Conservation (phyloP, 805 yeast genomes). For the Komagataella pseudopastoris region DNA sequence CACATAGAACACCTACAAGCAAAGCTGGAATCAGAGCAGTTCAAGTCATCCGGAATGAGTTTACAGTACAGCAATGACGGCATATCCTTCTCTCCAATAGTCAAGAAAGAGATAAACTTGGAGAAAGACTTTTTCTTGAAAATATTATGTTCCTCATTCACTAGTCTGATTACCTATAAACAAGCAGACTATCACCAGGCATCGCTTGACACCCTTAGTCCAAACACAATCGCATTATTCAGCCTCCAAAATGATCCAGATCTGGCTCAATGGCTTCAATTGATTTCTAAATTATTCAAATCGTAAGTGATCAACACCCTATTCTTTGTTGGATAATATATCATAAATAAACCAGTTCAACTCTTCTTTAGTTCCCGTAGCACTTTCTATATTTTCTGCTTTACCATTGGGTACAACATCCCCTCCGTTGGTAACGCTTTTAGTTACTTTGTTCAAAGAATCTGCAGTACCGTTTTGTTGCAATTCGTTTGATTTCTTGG, state of each 20-base stretch:
- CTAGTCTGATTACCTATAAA: neutral
- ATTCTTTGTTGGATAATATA: conserved; percentile 25
- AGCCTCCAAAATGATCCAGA: neutral
- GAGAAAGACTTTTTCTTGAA: neutral
- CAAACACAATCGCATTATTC: neutral
- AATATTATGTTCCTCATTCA: neutral
- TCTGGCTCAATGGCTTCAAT: neutral
- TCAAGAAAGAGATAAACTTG: neutral
- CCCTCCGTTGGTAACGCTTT: neutral
- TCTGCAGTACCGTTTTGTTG: neutral
- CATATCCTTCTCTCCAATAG: neutral
- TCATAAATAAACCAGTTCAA: conserved; percentile 62
- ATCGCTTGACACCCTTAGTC: neutral
- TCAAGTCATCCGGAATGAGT: neutral
- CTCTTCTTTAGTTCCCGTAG: conserved; percentile 49
- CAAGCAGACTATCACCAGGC: neutral
- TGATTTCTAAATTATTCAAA: neutral
- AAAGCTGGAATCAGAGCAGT: neutral
- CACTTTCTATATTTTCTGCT: neutral
- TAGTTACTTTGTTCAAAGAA: neutral
- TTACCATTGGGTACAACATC: conserved; percentile 1
- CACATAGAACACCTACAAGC: neutral
- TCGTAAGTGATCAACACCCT: neutral
- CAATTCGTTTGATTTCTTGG: neutral
- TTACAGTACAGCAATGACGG: neutral